Evolutionary conservation across 208 protist species (phyloP).

Genomic region (Porcisia deanei): DNA sequence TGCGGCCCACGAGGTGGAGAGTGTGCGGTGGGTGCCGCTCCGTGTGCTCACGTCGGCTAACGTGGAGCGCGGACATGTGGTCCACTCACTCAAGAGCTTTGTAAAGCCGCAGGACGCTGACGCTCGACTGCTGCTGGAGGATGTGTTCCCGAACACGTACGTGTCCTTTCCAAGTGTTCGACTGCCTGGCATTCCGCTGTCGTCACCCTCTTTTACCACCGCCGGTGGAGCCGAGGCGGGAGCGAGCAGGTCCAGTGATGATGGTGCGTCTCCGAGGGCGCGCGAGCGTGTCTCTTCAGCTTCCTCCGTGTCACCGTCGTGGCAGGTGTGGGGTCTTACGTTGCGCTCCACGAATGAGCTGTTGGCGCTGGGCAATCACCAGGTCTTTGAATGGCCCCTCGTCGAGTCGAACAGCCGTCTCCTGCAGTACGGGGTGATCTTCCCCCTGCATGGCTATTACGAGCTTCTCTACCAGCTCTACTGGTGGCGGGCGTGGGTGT

Average conservation of each 20-base stretch:
- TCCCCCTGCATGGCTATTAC: conserved; percentile 74
- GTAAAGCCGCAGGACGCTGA: conserved; percentile 48
- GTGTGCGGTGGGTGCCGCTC: conserved; percentile 70
- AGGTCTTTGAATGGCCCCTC: conserved; percentile 69
- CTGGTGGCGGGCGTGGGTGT: conserved; percentile 31
- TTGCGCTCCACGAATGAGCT: conserved; percentile 63
- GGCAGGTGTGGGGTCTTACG: conserved; percentile 72
- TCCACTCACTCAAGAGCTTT: conserved; percentile 56
- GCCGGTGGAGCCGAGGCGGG: not conserved
- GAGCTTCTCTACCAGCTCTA: conserved; percentile 49
- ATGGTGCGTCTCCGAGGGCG: not conserved
- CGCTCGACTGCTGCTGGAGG: conserved; percentile 41
- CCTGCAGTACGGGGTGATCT: conserved; percentile 49
- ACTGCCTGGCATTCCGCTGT: conserved; percentile 15
- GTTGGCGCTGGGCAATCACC: conserved; percentile 49
- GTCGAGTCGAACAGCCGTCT: conserved; percentile 53
- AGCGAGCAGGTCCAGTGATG: not conserved
- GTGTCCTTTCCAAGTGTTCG: conserved; percentile 56
- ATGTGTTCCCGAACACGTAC: conserved; percentile 50
- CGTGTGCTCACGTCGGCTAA: conserved; percentile 23
- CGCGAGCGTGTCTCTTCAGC: not conserved
- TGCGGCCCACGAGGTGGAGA: conserved; percentile 53
- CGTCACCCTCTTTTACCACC: not conserved
- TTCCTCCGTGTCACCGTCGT: conserved; percentile 9
- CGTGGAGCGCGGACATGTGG: conserved; percentile 37